Percentiles rank a stretch among this genome's conserved stretches.
Conservation (phyloP, 1,139 yeast species). For the Lodderomyces orthopsilosis region DNA sequence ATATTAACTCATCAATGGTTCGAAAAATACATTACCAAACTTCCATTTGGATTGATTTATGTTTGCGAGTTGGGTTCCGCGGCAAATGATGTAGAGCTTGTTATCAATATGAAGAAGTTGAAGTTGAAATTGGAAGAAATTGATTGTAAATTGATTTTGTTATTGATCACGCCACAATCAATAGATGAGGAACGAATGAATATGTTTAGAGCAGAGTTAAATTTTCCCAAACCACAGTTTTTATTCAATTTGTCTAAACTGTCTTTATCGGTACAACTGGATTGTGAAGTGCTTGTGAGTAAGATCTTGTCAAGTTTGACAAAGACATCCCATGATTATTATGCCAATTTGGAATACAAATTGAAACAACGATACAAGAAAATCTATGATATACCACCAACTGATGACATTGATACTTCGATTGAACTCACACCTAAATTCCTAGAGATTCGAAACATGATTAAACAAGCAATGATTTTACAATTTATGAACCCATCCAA, state of each 20-base stretch:
- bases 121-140: conserved; percentile 18
- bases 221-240: conserved; percentile 33
- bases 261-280: neutral
- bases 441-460: conserved; percentile 38
- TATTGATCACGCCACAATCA: conserved; percentile 21
- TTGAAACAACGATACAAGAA: conserved; percentile 38
- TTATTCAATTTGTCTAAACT: conserved; percentile 16
- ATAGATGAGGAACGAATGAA: conserved; percentile 16
- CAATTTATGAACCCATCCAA: conserved; percentile 37
- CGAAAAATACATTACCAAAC: conserved; percentile 26
- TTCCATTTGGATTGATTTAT: conserved; percentile 37
- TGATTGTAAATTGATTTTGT: conserved; percentile 28
- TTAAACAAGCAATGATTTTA: conserved; percentile 36
- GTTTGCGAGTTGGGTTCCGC: conserved; percentile 20
- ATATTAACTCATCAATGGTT: conserved; percentile 38
- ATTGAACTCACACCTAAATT: conserved; percentile 37
- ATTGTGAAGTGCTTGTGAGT: conserved; percentile 19
- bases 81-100: conserved; percentile 11
- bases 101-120: conserved; percentile 16
- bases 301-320: conserved; percentile 32
- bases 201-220: conserved; percentile 27
- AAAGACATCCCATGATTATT: conserved; percentile 32
- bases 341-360: conserved; percentile 28
- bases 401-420: conserved; percentile 24
- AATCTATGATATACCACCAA: conserved; percentile 36